Evolutionary conservation across 192 early-diverging fungal species (phyloP).

Genomic region (Coemansia sp.): DNA sequence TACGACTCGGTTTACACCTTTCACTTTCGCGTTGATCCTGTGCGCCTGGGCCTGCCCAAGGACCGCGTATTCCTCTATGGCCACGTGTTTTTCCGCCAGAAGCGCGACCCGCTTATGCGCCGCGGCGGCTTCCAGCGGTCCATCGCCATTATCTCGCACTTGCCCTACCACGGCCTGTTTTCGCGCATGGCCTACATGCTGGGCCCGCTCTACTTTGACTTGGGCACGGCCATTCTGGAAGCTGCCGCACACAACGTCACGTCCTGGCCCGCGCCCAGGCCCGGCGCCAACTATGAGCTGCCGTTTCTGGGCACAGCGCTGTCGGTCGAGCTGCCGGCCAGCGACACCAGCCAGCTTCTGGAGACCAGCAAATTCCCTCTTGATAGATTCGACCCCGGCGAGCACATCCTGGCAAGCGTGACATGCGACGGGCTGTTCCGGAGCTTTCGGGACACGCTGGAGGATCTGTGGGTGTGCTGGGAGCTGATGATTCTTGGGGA

Average conservation of each 20-base stretch:
- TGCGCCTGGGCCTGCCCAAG: constrained; percentile 43
- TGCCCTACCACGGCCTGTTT: constrained; percentile 87
- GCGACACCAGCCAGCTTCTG: constrained; percentile 64
- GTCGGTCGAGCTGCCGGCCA: constrained; percentile 64
- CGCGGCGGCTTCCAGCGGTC: constrained; percentile 94
- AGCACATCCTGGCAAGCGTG: constrained; percentile 67
- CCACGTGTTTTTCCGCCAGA: constrained; percentile 93
- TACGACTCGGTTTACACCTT: constrained; percentile 72
- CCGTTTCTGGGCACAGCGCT: constrained; percentile 67
- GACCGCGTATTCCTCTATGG: constrained; percentile 58
- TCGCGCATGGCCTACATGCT: constrained; percentile 64
- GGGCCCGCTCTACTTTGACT: constrained; percentile 81
- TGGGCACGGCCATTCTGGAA: constrained; percentile 70
- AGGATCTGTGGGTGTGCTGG: constrained; percentile 86
- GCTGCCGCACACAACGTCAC: constrained; percentile 74
- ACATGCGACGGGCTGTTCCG: constrained; percentile 67
- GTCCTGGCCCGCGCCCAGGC: constrained; percentile 57
- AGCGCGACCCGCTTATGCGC: constrained; percentile 75
- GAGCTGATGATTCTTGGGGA: constrained; percentile 91
- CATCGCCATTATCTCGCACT: constrained; percentile 79
- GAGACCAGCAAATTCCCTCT: constrained; percentile 71
- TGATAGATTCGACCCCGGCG: constrained; percentile 59
- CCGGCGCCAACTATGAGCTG: constrained; percentile 63
- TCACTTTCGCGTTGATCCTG: constrained; percentile 58
- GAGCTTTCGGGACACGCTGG: constrained; percentile 74